Evolutionary conservation across 805 yeast species (phyloP).

Genomic region (Starmerella stigmatis): DNA sequence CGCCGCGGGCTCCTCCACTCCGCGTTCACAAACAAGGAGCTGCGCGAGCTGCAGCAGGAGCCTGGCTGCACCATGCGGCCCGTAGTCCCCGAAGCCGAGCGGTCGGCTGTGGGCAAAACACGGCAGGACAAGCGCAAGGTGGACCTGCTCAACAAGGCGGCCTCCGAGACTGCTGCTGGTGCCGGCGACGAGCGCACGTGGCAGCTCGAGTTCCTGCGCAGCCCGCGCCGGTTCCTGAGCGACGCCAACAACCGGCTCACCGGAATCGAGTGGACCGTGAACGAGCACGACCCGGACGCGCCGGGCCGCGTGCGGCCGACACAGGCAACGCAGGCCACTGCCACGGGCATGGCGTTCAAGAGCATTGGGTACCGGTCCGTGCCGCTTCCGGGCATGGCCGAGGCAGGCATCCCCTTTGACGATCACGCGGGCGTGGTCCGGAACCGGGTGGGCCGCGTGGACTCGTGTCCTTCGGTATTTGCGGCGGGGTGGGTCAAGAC

Average conservation of each 20-base stretch:
- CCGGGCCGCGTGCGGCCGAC: constrained; percentile 34
- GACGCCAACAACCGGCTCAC: constrained; percentile 34
- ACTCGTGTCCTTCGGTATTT: constrained; percentile 36
- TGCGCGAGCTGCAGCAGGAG: constrained; percentile 58
- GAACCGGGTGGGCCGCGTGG: constrained; percentile 16
- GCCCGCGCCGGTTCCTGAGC: constrained; percentile 46
- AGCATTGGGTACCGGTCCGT: constrained; percentile 76
- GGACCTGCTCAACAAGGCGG: constrained; percentile 14
- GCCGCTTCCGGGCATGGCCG: constrained; percentile 50
- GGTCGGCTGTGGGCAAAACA: not conserved
- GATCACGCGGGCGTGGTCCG: constrained; percentile 30
- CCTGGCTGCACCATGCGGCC: constrained; percentile 18
- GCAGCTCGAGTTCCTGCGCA: constrained; percentile 57
- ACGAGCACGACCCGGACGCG: constrained; percentile 31
- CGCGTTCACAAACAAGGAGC: constrained; percentile 85
- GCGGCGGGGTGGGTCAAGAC: constrained; percentile 85
- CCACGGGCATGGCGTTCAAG: constrained; percentile 59
- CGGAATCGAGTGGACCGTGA: constrained; percentile 42
- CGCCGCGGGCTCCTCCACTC: constrained; percentile 77
- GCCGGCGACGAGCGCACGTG: constrained; percentile 37
- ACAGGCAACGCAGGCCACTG: constrained; percentile 27
- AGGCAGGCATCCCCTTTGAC: constrained; percentile 42
- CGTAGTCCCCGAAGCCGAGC: constrained; percentile 12
- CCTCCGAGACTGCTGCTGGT: not conserved
- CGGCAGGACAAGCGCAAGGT: constrained; percentile 23